Evolutionary conservation across 1,284 basidiomycete species (phyloP).

Genomic region (Pascua guehoae): DNA sequence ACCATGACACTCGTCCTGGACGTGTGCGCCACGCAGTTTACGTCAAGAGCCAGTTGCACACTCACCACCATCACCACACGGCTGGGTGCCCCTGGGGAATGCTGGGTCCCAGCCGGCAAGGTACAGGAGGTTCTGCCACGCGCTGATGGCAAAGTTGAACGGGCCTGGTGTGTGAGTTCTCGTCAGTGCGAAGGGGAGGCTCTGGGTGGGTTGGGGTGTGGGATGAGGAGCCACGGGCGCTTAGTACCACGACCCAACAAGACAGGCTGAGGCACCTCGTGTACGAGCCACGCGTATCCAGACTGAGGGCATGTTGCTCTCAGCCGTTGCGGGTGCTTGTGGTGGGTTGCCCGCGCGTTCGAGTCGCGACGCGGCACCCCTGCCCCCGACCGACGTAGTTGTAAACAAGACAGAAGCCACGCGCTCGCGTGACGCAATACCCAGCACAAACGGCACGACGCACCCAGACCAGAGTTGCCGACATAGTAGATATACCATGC

Average conservation of each 20-base stretch:
- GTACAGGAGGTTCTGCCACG: constrained; percentile 45
- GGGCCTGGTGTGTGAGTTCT: constrained; percentile 21
- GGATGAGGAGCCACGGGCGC: not conserved
- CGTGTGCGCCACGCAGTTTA: too few relatives aligned
- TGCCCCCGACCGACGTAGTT: too few relatives aligned
- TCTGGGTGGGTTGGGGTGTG: not conserved
- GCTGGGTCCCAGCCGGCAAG: constrained; percentile 43
- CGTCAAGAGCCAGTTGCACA: constrained; percentile 2
- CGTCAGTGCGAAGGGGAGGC: not conserved
- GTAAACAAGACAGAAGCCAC: too few relatives aligned
- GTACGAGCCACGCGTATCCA: too few relatives aligned
- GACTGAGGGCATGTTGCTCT: too few relatives aligned
- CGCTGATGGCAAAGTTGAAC: constrained; percentile 46
- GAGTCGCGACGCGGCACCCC: too few relatives aligned
- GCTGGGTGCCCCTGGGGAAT: constrained; percentile 24
- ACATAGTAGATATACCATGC: constrained; percentile 45
- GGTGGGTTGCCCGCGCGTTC: too few relatives aligned
- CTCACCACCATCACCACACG: constrained; percentile 27
- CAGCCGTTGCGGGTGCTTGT: too few relatives aligned
- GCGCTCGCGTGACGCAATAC: not conserved
- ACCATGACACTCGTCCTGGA: not conserved
- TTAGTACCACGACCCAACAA: not conserved
- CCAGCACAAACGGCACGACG: constrained; percentile 4
- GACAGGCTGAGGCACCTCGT: too few relatives aligned
- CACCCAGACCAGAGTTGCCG: constrained; percentile 43